phyloP scores from a whole-genome alignment of 1,284 basidiomycete genomes.

The Athelia psychrophila region DNA sequence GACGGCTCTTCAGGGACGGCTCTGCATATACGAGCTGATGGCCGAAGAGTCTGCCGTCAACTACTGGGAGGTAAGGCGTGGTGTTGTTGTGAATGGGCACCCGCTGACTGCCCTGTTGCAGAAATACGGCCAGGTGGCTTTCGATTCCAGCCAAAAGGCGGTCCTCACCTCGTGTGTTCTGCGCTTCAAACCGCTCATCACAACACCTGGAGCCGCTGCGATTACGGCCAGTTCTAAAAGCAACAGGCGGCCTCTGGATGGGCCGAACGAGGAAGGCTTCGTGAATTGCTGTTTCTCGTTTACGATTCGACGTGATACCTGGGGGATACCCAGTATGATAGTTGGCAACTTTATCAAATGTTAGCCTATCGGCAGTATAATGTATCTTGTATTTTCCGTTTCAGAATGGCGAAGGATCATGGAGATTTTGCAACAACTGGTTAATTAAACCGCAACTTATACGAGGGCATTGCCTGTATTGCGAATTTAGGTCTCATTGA shows the following conservation, averaged over 20 bases:
- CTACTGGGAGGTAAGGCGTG: slow-evolving; percentile 87
- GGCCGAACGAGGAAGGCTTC: slow-evolving; percentile 19
- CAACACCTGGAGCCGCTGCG: slow-evolving; percentile 22
- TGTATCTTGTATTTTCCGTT: neutral
- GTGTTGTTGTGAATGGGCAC: slow-evolving; percentile 2
- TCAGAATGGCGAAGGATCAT: no score
- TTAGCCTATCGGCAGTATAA: neutral
- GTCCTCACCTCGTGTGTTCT: slow-evolving; percentile 93
- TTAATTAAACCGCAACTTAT: no score
- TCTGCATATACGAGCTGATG: slow-evolving; percentile 98
- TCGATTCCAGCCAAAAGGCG: slow-evolving; percentile 86
- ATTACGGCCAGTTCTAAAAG: slow-evolving; percentile 8
- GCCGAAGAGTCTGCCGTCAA: slow-evolving; percentile 95
- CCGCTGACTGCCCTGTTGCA: slow-evolving; percentile 23
- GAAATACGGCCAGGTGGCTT: slow-evolving; percentile 95
- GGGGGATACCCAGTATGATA: slow-evolving; percentile 32
- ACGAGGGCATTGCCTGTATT: no score
- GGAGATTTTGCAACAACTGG: no score
- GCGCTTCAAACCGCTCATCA: slow-evolving; percentile 65
- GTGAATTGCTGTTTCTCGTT: slow-evolving; percentile 58
- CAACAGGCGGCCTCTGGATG: slow-evolving; percentile 12
- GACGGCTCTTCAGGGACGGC: slow-evolving; percentile 57
- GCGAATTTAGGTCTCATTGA: no score
- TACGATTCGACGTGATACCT: slow-evolving; percentile 50
- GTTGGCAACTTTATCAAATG: slow-evolving; percentile 2